A percentile compares a stretch with the other conserved stretches of the same genome.
phyloP scores from a whole-genome alignment of 208 protist species.

The Trypanosoma brucei region DNA sequence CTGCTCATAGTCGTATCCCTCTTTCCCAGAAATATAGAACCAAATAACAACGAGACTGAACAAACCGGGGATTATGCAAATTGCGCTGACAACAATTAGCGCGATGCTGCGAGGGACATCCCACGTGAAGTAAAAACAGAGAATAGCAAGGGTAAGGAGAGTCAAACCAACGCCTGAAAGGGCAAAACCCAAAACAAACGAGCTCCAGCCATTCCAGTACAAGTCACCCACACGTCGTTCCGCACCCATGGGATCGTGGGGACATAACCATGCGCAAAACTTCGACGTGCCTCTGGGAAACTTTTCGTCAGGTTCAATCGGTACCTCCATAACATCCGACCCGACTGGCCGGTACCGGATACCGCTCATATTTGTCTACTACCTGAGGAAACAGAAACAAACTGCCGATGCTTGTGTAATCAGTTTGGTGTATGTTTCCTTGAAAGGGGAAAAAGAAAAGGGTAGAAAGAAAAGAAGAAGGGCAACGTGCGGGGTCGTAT shows the following conservation, averaged over 20 bases:
- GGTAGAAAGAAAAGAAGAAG: no score
- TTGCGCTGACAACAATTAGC: constrained; percentile 36
- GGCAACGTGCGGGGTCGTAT: no score
- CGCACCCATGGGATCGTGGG: constrained; percentile 35
- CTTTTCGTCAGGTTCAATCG: no score
- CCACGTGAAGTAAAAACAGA: constrained; percentile 23
- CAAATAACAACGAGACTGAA: constrained; percentile 61
- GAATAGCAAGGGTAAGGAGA: constrained; percentile 34
- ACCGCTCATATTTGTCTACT: no score
- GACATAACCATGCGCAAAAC: constrained; percentile 51
- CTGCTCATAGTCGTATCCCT: constrained; percentile 43
- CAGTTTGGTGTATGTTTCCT: no score
- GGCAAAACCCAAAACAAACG: constrained; percentile 57
- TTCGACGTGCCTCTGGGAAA: neutral
- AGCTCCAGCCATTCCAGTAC: constrained; percentile 70
- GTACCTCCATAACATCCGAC: no score
- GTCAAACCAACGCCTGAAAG: constrained; percentile 57
- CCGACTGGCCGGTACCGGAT: no score
- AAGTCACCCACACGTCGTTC: constrained; percentile 59
- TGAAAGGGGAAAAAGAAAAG: no score
- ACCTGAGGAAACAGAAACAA: no score
- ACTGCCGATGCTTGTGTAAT: no score
- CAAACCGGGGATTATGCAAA: constrained; percentile 65
- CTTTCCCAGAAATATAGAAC: constrained; percentile 50
- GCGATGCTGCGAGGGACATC: constrained; percentile 38